Conservation (phyloP, 106 monocot species). For the Agapanthus africanus region DNA sequence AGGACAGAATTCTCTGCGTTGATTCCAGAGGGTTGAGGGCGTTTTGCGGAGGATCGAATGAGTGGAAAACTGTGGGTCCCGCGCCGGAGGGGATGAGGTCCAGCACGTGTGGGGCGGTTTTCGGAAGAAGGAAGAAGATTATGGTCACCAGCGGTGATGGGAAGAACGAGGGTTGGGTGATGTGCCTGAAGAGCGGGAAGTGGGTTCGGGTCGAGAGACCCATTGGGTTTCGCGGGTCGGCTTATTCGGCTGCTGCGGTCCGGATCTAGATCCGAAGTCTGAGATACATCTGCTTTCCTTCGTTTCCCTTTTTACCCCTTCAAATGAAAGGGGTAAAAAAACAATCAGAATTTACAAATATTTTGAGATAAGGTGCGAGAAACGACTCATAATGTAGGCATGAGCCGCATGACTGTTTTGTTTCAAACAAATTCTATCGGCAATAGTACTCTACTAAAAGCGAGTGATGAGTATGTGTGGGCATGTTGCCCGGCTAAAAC, state of each 20-base stretch:
- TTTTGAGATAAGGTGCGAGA: no score
- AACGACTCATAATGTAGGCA: no score
- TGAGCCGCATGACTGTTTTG: no score
- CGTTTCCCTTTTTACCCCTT: no score
- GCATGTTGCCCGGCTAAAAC: no score
- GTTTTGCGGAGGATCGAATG: background rate
- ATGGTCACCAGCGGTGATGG: background rate
- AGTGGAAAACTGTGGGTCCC: constrained; percentile 3
- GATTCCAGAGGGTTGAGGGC: constrained; percentile 10
- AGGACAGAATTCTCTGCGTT: background rate
- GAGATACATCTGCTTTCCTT: no score
- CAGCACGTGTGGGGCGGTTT: constrained; percentile 3
- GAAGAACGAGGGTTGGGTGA: constrained; percentile 1
- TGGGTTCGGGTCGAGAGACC: background rate
- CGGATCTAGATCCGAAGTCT: constrained; percentile 2
- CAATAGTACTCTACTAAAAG: no score
- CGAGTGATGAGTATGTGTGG: no score
- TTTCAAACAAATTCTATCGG: no score
- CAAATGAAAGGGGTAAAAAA: no score
- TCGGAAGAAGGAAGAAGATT: background rate
- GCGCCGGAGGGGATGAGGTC: background rate
- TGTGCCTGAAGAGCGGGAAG: constrained; percentile 3
- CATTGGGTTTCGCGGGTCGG: background rate
- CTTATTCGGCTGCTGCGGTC: constrained; percentile 2
- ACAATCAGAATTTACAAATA: no score